A percentile compares a stretch with the other conserved stretches of the same genome.
Evolutionary conservation across 2,329 filamentous ascomycete species (phyloP).

Genomic region (Dichotomopilus funicola): DNA sequence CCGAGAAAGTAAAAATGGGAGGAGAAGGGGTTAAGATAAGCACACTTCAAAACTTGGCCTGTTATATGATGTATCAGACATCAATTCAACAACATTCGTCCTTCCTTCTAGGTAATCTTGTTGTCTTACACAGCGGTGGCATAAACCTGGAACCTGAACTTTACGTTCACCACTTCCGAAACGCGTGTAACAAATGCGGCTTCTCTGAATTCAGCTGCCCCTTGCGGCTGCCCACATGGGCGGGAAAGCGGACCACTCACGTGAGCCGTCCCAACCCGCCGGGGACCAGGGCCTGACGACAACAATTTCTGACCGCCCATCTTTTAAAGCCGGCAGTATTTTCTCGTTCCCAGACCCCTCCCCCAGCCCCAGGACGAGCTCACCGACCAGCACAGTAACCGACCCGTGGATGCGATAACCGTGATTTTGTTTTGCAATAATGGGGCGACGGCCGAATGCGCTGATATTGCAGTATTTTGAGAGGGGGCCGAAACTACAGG

Average conservation of each 20-base stretch:
- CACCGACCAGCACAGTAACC: conserved; percentile 11
- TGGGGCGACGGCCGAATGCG: conserved; percentile 75
- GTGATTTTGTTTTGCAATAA: conserved; percentile 16
- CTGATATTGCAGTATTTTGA: conserved; percentile 85
- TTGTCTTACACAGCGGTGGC: too few relatives aligned
- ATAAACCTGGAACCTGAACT: too few relatives aligned
- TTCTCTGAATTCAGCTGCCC: not conserved
- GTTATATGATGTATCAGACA: too few relatives aligned
- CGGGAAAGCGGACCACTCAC: not conserved
- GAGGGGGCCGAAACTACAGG: conserved; percentile 76
- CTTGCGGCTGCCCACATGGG: not conserved
- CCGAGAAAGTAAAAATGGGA: too few relatives aligned
- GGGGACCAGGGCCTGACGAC: not conserved
- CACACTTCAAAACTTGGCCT: too few relatives aligned
- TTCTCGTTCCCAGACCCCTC: conserved; percentile 20
- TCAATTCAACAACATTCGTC: too few relatives aligned
- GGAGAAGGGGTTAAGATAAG: too few relatives aligned
- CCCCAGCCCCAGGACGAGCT: conserved; percentile 8
- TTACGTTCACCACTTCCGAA: too few relatives aligned
- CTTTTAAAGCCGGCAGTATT: conserved; percentile 25
- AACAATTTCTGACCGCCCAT: conserved; percentile 19
- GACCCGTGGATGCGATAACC: conserved; percentile 16
- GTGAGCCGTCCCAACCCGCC: conserved; percentile 1
- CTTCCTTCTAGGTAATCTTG: too few relatives aligned
- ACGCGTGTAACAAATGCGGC: too few relatives aligned